These are phyloP conservation scores for Lecanosticta acicola DNA, from an alignment of 2,329 filamentous ascomycete species.

Conservation along the genomic window DNA sequence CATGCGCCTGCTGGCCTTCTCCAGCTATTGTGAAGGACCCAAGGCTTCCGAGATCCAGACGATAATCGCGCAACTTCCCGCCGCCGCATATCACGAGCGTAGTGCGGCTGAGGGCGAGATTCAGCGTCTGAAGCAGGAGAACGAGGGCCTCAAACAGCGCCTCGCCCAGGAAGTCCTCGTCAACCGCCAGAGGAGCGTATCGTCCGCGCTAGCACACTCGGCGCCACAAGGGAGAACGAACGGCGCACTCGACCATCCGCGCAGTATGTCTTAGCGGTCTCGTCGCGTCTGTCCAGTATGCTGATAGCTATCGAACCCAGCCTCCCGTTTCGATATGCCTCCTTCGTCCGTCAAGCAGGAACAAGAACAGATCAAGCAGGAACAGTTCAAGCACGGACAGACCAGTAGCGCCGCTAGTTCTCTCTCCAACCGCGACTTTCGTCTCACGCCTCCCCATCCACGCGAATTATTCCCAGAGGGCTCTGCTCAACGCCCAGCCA, in stretches of 20 bases:
- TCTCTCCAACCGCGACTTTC: background rate
- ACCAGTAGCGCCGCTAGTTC: background rate
- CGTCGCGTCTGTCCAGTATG: background rate
- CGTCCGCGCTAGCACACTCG: background rate
- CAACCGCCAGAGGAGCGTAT: background rate
- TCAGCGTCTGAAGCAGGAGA: slow-evolving; percentile 3
- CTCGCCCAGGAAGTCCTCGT: slow-evolving; percentile 3
- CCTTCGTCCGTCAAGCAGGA: background rate
- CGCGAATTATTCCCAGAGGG: slow-evolving; percentile 2
- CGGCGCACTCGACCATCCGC: background rate
- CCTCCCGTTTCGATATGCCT: background rate
- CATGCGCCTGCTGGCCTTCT: slow-evolving; percentile 7
- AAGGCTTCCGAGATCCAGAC: background rate
- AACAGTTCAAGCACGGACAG: too few relatives aligned
- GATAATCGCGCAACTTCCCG: slow-evolving; percentile 2
- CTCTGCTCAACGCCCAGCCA: background rate
- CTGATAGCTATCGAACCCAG: background rate
- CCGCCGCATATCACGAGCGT: slow-evolving; percentile 6
- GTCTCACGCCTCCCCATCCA: slow-evolving; percentile 1
- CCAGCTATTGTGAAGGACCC: slow-evolving; percentile 6
- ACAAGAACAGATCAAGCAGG: too few relatives aligned
- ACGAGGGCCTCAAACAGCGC: slow-evolving; percentile 4
- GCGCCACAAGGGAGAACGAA: background rate
- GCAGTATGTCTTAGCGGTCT: background rate
- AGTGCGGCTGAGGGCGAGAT: slow-evolving; percentile 4